Base-by-base conservation (phyloP, 148 eudicot genomes). In the Arctostaphylos glauca region DNA sequence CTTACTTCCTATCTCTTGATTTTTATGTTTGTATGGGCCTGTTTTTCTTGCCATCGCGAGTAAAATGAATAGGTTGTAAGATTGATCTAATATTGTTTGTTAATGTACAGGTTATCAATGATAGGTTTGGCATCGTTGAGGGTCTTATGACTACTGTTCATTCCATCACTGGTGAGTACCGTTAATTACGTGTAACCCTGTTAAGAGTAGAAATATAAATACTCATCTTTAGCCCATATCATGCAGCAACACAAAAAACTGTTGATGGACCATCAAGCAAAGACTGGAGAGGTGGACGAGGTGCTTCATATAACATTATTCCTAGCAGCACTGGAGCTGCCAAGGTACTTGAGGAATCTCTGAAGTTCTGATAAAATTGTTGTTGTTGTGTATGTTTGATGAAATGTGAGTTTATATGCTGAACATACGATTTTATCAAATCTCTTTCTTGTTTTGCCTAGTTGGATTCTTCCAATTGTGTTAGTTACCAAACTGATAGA, bases 131-230 rank as follows among this genome's bases (percentile, higher is more conserved):
- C 84, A 89, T 92, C 52, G 90, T 92, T 41, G 94, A 92, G 84
- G 94, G 94, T 71, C 92, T 92, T 67, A 90, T 92, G 94, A 90
- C 94, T 18, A 90, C 92, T 5, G 92, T 92, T 66, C 94, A 92
- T 84, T 86, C 93, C 76, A 90, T 90, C 18, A 92, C 93, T 13
- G 94, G 94, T 91, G 77, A 74, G 73, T 58, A 2, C 23, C 6
- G 7, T 31, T 59, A 23, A 21, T 16, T 25, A 19, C 44, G 25
- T 80, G 19, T 52, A 3, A 44, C 21, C 10, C 2, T 66, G 23
- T 2, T 2, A 38, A 38, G 41, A n/a, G 19, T 38, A n/a, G 43
- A 2, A 5, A 14, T 62, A 14, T 52, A 14, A 41, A 23, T 76
- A 66, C 23, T 83, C 21, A 81, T 58, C 23, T 38, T 44, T 56